Conservation (phyloP, 2,329 filamentous ascomycete species). For the Tolypocladium capitatum region DNA sequence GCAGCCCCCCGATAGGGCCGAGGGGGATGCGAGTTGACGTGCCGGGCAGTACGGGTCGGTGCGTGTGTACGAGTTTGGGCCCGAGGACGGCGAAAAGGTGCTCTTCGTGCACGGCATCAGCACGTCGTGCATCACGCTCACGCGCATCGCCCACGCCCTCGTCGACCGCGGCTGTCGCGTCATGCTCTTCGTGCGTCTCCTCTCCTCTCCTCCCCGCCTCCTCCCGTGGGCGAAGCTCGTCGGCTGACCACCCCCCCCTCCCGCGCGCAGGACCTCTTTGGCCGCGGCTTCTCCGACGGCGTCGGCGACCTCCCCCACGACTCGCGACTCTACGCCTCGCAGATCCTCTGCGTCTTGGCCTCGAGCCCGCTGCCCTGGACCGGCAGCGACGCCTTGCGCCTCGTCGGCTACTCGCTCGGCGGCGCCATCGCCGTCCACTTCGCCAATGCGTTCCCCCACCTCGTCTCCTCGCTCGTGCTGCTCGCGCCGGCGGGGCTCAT, state of each 20-base stretch:
- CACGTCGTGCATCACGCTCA: conserved; percentile 64
- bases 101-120: conserved; percentile 74
- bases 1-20: too few relatives aligned
- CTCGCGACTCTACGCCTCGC: conserved; percentile 56
- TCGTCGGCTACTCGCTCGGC: conserved; percentile 73
- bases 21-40: conserved; percentile 3
- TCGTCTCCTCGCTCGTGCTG: conserved; percentile 59
- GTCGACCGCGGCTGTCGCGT: conserved; percentile 61
- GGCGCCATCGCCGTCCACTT: conserved; percentile 68
- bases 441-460: conserved; percentile 54
- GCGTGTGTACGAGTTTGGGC: conserved; percentile 73
- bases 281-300: conserved; percentile 52
- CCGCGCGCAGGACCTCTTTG: conserved; percentile 50
- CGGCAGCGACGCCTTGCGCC: conserved; percentile 40
- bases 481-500: conserved; percentile 72
- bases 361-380: conserved; percentile 61
- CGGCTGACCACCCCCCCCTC: too few relatives aligned
- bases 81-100: conserved; percentile 58
- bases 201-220: conserved; percentile 2
- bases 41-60: conserved; percentile 53
- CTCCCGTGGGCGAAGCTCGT: too few relatives aligned
- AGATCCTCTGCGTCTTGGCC: conserved; percentile 56
- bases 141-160: conserved; percentile 51
- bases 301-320: conserved; percentile 58
- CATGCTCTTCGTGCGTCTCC: conserved; percentile 52